Conservation (phyloP, 163 green algal species). For the Volvox carteri region DNA sequence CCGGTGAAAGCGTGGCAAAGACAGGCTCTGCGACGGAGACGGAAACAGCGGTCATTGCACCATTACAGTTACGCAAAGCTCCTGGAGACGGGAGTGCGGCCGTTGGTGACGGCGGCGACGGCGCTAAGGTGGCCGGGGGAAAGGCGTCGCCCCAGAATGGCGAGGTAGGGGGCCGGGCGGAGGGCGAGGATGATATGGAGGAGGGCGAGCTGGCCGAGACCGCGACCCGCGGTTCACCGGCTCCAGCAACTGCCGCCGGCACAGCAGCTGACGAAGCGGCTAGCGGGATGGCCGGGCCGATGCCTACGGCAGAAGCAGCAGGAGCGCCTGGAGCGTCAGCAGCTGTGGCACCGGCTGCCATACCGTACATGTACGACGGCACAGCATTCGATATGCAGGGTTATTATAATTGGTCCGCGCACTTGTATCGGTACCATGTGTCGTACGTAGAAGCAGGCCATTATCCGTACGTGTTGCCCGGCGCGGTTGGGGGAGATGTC, state of each 20-base stretch:
- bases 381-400: background rate
- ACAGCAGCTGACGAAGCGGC: background rate
- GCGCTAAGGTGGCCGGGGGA: background rate
- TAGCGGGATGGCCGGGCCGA: too few relatives aligned
- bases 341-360: background rate
- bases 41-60: too few relatives aligned
- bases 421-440: conserved; percentile 35
- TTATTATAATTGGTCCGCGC: conserved; percentile 45
- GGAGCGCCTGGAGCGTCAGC: background rate
- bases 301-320: background rate
- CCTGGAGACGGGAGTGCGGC: too few relatives aligned
- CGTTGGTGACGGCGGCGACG: background rate
- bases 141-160: background rate
- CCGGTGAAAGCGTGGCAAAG: too few relatives aligned
- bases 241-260: too few relatives aligned
- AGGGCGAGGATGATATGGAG: conserved; percentile 36
- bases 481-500: background rate
- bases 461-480: background rate
- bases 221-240: conserved; percentile 3
- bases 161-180: background rate
- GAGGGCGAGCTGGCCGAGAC: conserved; percentile 59
- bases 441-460: background rate
- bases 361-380: background rate
- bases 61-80: too few relatives aligned
- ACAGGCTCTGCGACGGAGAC: background rate